Conservation (phyloP, 192 early-diverging fungal genomes). For the Obelidium mucronatum region DNA sequence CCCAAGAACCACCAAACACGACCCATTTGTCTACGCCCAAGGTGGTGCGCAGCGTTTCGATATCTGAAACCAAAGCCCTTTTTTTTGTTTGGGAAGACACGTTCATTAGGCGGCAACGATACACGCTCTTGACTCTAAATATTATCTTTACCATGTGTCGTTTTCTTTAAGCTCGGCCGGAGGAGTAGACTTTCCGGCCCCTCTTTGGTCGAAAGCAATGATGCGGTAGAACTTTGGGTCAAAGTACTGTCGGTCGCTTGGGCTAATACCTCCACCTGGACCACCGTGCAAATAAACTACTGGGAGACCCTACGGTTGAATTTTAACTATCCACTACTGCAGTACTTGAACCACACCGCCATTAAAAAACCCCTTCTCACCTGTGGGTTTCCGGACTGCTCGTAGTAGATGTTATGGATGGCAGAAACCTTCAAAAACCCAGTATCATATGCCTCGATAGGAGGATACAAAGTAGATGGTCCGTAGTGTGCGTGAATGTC, state of each 20-base stretch:
- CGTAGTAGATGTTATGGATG: conserved; percentile 68
- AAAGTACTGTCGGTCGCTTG: conserved; percentile 51
- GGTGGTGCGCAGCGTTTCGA: conserved; percentile 62
- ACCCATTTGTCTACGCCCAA: conserved; percentile 74
- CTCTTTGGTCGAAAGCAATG: conserved; percentile 73
- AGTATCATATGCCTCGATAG: conserved; percentile 55
- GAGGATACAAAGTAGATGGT: conserved; percentile 1
- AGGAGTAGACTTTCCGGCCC: conserved; percentile 70
- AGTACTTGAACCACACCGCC: not conserved
- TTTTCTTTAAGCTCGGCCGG: conserved; percentile 71
- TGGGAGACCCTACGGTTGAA: conserved; percentile 25
- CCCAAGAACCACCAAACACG: conserved; percentile 80
- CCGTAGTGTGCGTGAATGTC: not conserved
- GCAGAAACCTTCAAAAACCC: conserved; percentile 64
- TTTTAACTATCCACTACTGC: no score
- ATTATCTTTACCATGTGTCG: conserved; percentile 74
- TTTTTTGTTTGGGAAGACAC: no score
- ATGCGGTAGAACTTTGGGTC: conserved; percentile 69
- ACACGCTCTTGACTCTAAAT: no score
- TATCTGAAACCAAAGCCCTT: conserved; percentile 67
- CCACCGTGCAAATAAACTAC: conserved; percentile 65
- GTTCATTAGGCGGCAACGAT: no score
- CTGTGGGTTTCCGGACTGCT: conserved; percentile 68
- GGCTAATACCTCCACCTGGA: conserved; percentile 69
- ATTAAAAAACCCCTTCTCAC: conserved; percentile 32